Evolutionary conservation across 192 early-diverging fungal species (phyloP), one percentile per base, ranked within the genome.

Genomic region (Coemansia sp.): DNA sequence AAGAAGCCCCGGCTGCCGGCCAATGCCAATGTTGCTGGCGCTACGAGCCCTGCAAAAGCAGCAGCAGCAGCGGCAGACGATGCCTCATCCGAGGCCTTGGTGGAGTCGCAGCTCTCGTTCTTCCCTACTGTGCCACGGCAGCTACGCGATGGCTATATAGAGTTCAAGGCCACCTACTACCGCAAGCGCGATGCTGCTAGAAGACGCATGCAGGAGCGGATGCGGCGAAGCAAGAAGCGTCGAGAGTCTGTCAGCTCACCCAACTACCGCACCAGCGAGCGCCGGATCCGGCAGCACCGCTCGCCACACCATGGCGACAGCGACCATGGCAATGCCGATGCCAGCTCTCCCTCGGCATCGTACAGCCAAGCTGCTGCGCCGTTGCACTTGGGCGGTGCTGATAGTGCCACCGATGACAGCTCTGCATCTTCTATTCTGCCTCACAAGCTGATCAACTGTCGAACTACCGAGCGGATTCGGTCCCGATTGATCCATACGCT

Each of bases 71-170:
- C 20, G 20, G n/a, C 15, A 33, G n/a, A 5, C 31, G 8, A 51
- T 28, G 30, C 42, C 19, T 16, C 31, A 2, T 10, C 16, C 36
- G 55, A 46, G 14, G 7, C 11, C 8, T 15, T 41, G 11, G 37
- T 59, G 26, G 78, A 80, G 35, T 57, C 72, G 49, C 78, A 80
- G 49, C 47, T 80, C 47, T 57, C 72, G 26, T 80, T 80, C 54
- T 74, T 75, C 43, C 78, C 78, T 15, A 71, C 72, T 1, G 72
- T 80, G 15, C 78, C 78, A 12, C 72, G 72, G 15, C 72, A 74
- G 55, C 61, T 80, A 42, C 67, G 68, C 36, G 67, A 74, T 23
- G 78, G 78, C 28, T 80, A 67, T 48, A 19, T 63, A 33, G 72
- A 70, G 41, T 80, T 80, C 48, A 75, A 76, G 23, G 49, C 67